Evolutionary conservation across 768 basidiomycete genomes (phyloP).

Genomic region (Leccinum incarnatum): DNA sequence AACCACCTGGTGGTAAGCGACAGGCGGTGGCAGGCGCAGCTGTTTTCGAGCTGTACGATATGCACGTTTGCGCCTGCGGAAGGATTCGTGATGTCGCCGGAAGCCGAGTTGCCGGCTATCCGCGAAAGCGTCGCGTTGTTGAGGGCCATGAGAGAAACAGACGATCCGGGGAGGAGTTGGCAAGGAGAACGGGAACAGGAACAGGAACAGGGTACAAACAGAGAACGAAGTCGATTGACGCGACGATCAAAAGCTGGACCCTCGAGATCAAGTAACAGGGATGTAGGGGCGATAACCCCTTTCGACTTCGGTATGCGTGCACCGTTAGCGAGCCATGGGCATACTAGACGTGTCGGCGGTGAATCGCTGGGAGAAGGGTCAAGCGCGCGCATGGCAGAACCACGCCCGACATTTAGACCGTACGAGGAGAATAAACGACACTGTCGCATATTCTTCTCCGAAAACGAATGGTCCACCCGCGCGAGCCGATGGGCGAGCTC

Average conservation of each 20-base stretch:
- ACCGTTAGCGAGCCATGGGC: background rate
- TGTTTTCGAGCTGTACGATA: constrained; percentile 56
- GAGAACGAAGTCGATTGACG: background rate
- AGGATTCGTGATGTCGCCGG: constrained; percentile 9
- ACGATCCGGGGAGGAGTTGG: constrained; percentile 29
- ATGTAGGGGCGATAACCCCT: background rate
- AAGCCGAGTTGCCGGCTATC: constrained; percentile 33
- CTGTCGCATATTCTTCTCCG: constrained; percentile 25
- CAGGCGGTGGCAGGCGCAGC: constrained; percentile 61
- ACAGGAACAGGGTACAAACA: background rate
- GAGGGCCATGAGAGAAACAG: constrained; percentile 36
- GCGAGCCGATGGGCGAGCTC: background rate
- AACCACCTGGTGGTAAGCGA: constrained; percentile 39
- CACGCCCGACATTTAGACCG: constrained; percentile 3
- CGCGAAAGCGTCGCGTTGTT: constrained; percentile 50
- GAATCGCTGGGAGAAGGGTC: constrained; percentile 6
- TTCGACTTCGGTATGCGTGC: background rate
- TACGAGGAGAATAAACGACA: constrained; percentile 25
- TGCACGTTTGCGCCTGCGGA: constrained; percentile 47
- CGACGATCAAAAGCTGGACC: background rate
- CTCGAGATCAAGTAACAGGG: constrained; percentile 2
- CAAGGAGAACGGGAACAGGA: background rate
- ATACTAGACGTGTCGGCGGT: background rate
- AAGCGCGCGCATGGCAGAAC: background rate
- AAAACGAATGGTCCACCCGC: constrained; percentile 6